phyloP scores from a whole-genome alignment of 2,329 filamentous ascomycete genomes.

The Colletotrichum incanum region DNA sequence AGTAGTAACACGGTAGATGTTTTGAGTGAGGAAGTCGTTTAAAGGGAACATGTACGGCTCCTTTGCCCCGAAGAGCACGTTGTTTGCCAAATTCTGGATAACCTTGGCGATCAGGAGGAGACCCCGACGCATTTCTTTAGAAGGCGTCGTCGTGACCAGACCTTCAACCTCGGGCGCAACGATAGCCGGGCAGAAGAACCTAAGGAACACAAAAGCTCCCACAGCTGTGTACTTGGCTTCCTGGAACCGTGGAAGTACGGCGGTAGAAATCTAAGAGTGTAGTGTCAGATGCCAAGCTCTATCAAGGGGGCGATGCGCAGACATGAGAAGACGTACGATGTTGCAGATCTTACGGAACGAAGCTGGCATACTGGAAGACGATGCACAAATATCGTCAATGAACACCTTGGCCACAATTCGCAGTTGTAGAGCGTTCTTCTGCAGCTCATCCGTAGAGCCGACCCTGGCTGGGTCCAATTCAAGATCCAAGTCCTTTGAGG shows the following conservation, averaged over 20 bases:
- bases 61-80: conserved; percentile 80
- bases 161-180: conserved; percentile 79
- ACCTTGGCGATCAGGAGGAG: conserved; percentile 80
- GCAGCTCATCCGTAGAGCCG: conserved; percentile 72
- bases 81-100: conserved; percentile 80
- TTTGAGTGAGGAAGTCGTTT: conserved; percentile 78
- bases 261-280: conserved; percentile 68
- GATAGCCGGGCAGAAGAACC: conserved; percentile 82
- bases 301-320: background rate
- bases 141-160: conserved; percentile 72
- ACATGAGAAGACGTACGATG: conserved; percentile 64
- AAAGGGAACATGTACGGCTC: conserved; percentile 81
- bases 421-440: conserved; percentile 77
- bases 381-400: conserved; percentile 79
- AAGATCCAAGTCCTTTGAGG: conserved; percentile 77
- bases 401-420: conserved; percentile 79
- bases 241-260: conserved; percentile 75
- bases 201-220: conserved; percentile 79
- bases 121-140: conserved; percentile 79
- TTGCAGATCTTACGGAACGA: conserved; percentile 78
- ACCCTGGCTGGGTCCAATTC: conserved; percentile 78
- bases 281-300: conserved; percentile 36
- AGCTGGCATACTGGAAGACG: conserved; percentile 72
- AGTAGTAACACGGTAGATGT: conserved; percentile 77
- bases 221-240: conserved; percentile 82